These are phyloP conservation scores for Peronospora belbahrii DNA, from an alignment of 352 stramenopile genomes.

Conservation along the genomic window DNA sequence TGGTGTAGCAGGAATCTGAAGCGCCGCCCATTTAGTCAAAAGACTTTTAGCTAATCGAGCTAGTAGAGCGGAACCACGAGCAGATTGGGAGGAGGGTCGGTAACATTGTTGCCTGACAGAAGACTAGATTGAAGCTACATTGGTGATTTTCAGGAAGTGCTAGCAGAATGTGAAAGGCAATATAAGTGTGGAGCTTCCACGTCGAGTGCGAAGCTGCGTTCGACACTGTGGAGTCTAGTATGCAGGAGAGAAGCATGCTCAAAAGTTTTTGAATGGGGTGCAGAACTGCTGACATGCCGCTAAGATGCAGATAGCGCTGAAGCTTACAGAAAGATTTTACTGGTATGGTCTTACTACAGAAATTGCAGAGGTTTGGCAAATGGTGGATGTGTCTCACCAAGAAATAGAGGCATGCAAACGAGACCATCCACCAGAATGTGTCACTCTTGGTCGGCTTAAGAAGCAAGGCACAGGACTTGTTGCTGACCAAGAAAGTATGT, in stretches of 20 bases:
- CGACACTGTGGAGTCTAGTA: slow-evolving; percentile 90
- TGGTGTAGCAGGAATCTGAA: no score
- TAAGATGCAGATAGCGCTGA: slow-evolving; percentile 92
- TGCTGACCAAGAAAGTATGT: slow-evolving; percentile 90
- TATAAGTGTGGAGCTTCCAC: slow-evolving; percentile 90
- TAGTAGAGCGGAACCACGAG: slow-evolving; percentile 22
- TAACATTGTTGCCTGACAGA: slow-evolving; percentile 18
- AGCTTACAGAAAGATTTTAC: slow-evolving; percentile 91
- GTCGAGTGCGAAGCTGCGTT: slow-evolving; percentile 94
- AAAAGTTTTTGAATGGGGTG: slow-evolving; percentile 93
- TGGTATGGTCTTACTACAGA: slow-evolving; percentile 92
- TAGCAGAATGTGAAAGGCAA: slow-evolving; percentile 88
- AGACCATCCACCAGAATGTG: slow-evolving; percentile 93
- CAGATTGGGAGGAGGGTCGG: slow-evolving; percentile 6
- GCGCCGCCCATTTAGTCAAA: no score
- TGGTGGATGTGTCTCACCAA: slow-evolving; percentile 93
- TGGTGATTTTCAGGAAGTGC: slow-evolving; percentile 91
- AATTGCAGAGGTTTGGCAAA: slow-evolving; percentile 93
- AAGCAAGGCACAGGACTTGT: slow-evolving; percentile 90
- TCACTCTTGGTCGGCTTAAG: slow-evolving; percentile 91
- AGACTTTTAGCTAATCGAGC: no score
- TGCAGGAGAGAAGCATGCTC: slow-evolving; percentile 92
- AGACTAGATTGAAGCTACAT: no score
- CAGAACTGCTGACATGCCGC: slow-evolving; percentile 94
- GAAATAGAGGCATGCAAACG: slow-evolving; percentile 90